Conservation (phyloP, 78 protist genomes). For the Emiliania huxleyi region DNA sequence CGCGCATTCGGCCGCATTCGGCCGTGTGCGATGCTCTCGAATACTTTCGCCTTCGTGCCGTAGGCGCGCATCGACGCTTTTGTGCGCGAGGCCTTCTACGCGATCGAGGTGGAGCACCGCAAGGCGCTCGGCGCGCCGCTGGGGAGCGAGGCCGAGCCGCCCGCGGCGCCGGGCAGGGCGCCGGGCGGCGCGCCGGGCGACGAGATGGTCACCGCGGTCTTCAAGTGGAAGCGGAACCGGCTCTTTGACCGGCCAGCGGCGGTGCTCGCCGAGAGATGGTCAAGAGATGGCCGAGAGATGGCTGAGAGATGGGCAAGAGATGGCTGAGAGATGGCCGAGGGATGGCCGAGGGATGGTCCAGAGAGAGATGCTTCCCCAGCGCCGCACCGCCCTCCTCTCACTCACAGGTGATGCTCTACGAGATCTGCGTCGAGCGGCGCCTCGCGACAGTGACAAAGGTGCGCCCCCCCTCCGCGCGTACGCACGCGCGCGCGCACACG, state of each 20-base stretch:
- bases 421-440: constrained; percentile 25
- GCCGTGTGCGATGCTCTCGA: no score
- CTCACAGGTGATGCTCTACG: not conserved
- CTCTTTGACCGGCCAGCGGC: constrained; percentile 40
- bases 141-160: not conserved
- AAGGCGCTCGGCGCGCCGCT: not conserved
- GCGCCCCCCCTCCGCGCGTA: no score
- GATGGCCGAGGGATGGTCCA: no score
- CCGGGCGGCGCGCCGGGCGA: no score
- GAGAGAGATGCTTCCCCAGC: constrained; percentile 18
- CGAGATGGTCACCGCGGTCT: constrained; percentile 9
- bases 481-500: no score
- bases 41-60: no score
- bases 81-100: constrained; percentile 81
- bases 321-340: no score
- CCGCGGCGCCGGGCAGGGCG: not conserved
- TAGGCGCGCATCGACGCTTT: constrained; percentile 66
- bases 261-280: no score
- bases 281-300: no score
- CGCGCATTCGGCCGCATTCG: no score
- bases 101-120: constrained; percentile 24
- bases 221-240: constrained; percentile 52
- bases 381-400: not conserved
- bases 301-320: no score
- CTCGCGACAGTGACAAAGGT: constrained; percentile 13